A percentile compares a stretch with the other conserved stretches of the same genome.
Conservation (phyloP, 1,284 basidiomycete genomes). For the Trichosporon coremiiforme region DNA sequence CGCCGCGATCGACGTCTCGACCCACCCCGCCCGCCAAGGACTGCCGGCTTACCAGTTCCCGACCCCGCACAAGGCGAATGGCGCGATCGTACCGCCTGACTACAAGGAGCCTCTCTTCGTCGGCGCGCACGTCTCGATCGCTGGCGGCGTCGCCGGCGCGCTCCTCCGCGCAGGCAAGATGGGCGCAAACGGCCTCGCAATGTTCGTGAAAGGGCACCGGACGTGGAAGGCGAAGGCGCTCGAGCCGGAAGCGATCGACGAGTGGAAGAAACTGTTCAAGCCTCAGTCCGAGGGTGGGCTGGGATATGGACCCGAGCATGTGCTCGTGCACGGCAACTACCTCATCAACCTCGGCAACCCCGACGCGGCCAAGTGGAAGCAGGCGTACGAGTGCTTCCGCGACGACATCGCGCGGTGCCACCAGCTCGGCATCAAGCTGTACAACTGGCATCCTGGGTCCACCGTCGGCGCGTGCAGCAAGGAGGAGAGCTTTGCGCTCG, state of each 20-base stretch:
- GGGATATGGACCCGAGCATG: conserved; percentile 63
- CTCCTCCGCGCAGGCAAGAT: conserved; percentile 71
- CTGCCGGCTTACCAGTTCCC: conserved; percentile 39
- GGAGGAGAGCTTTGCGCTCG: conserved; percentile 66
- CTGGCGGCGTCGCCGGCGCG: conserved; percentile 75
- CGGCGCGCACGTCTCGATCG: conserved; percentile 79
- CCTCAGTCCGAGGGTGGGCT: conserved; percentile 57
- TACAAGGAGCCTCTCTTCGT: conserved; percentile 53
- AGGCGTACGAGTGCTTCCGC: conserved; percentile 76
- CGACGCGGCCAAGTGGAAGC: conserved; percentile 71
- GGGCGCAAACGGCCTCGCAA: conserved; percentile 76
- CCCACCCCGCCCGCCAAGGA: conserved; percentile 47
- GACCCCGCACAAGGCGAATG: conserved; percentile 26
- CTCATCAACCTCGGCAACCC: conserved; percentile 83
- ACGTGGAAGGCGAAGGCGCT: conserved; percentile 72
- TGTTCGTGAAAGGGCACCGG: conserved; percentile 81
- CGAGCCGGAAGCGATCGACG: conserved; percentile 59
- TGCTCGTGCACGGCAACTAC: conserved; percentile 82
- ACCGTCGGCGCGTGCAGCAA: conserved; percentile 69
- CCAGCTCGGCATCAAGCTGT: conserved; percentile 69
- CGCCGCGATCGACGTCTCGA: conserved; percentile 45
- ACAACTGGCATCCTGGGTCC: conserved; percentile 86
- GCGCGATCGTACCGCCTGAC: conserved; percentile 34
- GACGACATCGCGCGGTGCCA: conserved; percentile 83
- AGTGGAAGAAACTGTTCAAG: conserved; percentile 64